Conservation (phyloP, 2,329 filamentous ascomycete genomes). For the Phaeophleospora eucalypticola region DNA sequence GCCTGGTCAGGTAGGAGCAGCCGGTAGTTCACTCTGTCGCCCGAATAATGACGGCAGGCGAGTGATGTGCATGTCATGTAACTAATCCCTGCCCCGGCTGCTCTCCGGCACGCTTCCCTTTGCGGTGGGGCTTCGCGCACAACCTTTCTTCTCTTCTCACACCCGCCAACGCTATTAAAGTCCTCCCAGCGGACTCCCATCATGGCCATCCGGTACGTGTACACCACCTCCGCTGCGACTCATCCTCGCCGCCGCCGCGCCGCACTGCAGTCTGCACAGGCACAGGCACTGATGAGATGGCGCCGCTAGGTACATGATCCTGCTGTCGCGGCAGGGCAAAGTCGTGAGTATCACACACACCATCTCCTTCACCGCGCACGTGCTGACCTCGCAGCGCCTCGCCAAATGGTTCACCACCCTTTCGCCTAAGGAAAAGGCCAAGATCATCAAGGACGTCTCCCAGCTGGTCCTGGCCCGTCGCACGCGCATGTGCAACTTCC, state of each 20-base stretch:
- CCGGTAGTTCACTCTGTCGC: too few species aligned
- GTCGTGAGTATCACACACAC: constrained; percentile 63
- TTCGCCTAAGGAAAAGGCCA: constrained; percentile 96
- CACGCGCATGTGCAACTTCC: constrained; percentile 99
- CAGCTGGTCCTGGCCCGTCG: constrained; percentile 92
- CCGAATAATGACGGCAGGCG: too few species aligned
- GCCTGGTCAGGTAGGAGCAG: too few species aligned
- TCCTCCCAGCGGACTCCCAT: too few species aligned
- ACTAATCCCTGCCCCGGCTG: too few species aligned
- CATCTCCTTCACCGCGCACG: constrained; percentile 3
- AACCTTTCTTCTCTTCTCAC: too few species aligned
- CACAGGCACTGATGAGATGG: neutral
- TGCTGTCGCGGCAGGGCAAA: constrained; percentile 97
- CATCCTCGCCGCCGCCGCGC: neutral
- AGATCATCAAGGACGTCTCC: constrained; percentile 99
- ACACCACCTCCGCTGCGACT: constrained; percentile 1
- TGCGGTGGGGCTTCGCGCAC: too few species aligned
- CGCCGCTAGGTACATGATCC: constrained; percentile 80
- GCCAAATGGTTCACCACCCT: constrained; percentile 99
- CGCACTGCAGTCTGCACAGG: too few species aligned
- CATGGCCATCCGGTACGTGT: constrained; percentile 55
- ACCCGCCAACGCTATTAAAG: too few species aligned
- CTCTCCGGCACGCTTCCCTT: too few species aligned
- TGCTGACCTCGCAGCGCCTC: constrained; percentile 63
- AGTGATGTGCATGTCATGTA: too few species aligned